Base-by-base conservation (phyloP, 106 monocot species). In the Dioscorea dumetorum region DNA sequence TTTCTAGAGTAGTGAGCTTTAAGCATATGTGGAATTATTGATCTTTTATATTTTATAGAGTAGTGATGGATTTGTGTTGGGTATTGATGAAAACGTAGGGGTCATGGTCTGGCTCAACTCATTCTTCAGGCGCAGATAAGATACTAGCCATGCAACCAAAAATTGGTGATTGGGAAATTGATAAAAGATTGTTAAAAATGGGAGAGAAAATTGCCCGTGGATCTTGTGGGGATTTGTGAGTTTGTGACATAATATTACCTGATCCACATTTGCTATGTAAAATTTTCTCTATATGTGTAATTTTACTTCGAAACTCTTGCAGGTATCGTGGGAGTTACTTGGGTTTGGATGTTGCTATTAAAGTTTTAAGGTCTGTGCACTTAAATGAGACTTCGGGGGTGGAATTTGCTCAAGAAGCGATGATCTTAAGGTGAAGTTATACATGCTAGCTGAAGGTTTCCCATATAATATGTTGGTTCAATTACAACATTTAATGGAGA, bases 341-440 rank as follows among this genome's bases (percentile, higher is more conserved):
- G 48, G 87, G 87, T 14, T 78, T 77, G 73, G 92, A 99, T 69
- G 97, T 99, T 78, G 97, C 97, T 63, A 71, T 94, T 20, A 94
- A 94, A 76, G 54, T 94, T 75, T 68, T 94, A 41, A 87, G 83
- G 77, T 75, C 78, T 59, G 87, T 90, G 72, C 82, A 94, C 73
- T 60, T 87, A 54, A 82, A 72, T 69, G 65, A 80, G 51, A 53
- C 75, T 79, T 63, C 80, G 12, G 60, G 70, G 57, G 52, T 35
- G n/a, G 94, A 90, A 71, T 94, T 94, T 59, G 67, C 78, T 66
- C 87, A 90, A 80, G 94, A 94, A 89, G 87, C 87, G 48, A 70
- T 48, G 35, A 82, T 94, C 57, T 66, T 94, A 74, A 94, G 90
- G 94, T 94, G 61, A 14, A 10, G 41, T 6, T 41, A n/a, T 41